Conservation (phyloP, 148 eudicot genomes). For the Spergularia marina region DNA sequence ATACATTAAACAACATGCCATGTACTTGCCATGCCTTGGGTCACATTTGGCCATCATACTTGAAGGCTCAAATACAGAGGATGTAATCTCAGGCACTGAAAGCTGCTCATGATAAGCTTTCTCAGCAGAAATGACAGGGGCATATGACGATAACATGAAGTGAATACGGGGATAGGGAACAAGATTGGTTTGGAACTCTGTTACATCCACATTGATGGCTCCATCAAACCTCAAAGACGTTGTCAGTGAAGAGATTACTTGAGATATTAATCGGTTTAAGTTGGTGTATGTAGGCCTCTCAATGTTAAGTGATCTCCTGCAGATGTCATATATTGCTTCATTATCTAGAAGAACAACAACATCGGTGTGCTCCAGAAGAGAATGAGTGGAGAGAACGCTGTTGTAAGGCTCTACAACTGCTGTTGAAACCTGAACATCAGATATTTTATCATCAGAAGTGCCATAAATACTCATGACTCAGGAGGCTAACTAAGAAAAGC, state of each 20-base stretch:
- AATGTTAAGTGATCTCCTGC: slow-evolving; percentile 34
- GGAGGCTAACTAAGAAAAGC: no score
- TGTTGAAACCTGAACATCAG: slow-evolving; percentile 31
- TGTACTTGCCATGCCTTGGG: slow-evolving; percentile 40
- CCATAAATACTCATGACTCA: no score
- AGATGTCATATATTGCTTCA: slow-evolving; percentile 40
- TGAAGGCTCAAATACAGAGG: slow-evolving; percentile 39
- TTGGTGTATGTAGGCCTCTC: slow-evolving; percentile 44
- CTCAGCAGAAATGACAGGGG: slow-evolving; percentile 40
- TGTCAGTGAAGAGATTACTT: slow-evolving; percentile 35
- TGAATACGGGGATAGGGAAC: slow-evolving; percentile 41
- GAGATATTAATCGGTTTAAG: slow-evolving; percentile 39
- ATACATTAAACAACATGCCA: slow-evolving; percentile 44
- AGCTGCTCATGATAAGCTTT: slow-evolving; percentile 40
- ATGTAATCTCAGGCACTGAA: slow-evolving; percentile 39
- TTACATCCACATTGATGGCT: slow-evolving; percentile 39
- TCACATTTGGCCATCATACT: slow-evolving; percentile 45
- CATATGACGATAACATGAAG: slow-evolving; percentile 41
- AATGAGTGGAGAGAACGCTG: slow-evolving; percentile 39
- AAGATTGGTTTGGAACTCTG: slow-evolving; percentile 42
- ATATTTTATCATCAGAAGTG: neutral
- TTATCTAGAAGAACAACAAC: slow-evolving; percentile 37
- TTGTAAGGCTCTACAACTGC: slow-evolving; percentile 44
- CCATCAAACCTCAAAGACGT: slow-evolving; percentile 41
- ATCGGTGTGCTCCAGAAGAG: slow-evolving; percentile 38